Evolutionary conservation across 1,139 yeast species (phyloP).

Genomic region (Geotrichum candidum): DNA sequence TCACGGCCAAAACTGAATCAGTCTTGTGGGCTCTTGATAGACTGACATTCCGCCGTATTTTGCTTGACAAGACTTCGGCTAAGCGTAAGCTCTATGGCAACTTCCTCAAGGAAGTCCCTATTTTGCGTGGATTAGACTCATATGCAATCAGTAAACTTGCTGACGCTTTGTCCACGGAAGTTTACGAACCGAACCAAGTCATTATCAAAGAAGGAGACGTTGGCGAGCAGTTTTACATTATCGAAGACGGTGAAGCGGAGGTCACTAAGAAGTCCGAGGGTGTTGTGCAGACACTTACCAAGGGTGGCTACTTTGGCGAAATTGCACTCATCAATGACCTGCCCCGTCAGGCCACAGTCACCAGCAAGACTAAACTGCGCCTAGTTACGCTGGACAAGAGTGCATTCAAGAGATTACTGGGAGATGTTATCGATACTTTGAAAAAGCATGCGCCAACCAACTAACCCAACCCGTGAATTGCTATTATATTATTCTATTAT

Average conservation of each 20-base stretch:
- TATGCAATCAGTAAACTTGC: conserved; percentile 90
- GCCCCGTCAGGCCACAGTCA: conserved; percentile 93
- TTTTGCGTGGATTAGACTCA: conserved; percentile 60
- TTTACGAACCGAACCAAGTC: conserved; percentile 62
- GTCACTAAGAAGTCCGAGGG: conserved; percentile 60
- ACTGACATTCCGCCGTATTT: conserved; percentile 83
- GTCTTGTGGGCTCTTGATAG: conserved; percentile 92
- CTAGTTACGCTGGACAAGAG: conserved; percentile 88
- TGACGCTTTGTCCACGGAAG: conserved; percentile 82
- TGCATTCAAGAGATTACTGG: conserved; percentile 89
- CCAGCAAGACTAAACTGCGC: conserved; percentile 66
- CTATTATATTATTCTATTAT: no score
- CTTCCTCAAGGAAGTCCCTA: conserved; percentile 80
- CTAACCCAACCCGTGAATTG: background rate
- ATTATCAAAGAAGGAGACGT: conserved; percentile 84
- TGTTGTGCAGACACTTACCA: conserved; percentile 51
- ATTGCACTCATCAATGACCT: conserved; percentile 84
- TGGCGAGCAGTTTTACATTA: conserved; percentile 87
- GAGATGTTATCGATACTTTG: conserved; percentile 82
- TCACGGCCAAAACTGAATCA: conserved; percentile 62
- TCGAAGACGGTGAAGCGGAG: conserved; percentile 81
- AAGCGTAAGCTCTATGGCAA: conserved; percentile 88
- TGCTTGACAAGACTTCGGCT: conserved; percentile 83
- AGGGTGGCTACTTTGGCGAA: conserved; percentile 96
- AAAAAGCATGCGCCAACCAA: conserved; percentile 74